A percentile compares a stretch with the other conserved stretches of the same genome.
phyloP scores from a whole-genome alignment of 306 rosid species.

The Vigna unguiculata region DNA sequence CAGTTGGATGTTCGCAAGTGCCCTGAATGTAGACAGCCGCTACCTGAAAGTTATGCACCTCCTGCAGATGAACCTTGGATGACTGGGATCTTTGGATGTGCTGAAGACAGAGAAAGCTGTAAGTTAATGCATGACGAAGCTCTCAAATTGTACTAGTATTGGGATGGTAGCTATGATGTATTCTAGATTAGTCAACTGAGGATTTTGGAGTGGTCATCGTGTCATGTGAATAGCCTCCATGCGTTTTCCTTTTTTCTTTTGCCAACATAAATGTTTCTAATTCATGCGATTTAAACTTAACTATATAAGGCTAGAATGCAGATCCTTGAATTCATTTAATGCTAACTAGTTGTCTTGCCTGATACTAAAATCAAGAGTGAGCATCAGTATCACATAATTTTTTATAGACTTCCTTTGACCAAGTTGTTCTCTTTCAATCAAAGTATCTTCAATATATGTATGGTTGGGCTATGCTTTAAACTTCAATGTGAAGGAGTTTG shows the following conservation, averaged over 20 bases:
- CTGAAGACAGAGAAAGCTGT: constrained; percentile 91
- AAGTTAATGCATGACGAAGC: constrained; percentile 54
- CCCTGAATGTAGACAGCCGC: constrained; percentile 85
- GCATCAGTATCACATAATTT: neutral
- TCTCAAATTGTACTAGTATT: constrained; percentile 24
- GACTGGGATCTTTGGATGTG: constrained; percentile 91
- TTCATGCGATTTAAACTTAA: constrained; percentile 4
- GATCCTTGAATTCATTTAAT: constrained; percentile 14
- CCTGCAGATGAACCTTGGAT: constrained; percentile 98
- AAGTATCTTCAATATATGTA: constrained; percentile 28
- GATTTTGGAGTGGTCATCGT: neutral
- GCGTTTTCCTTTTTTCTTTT: neutral
- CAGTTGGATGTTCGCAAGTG: constrained; percentile 86
- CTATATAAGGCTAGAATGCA: constrained; percentile 1
- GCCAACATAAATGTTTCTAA: neutral
- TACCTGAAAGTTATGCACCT: constrained; percentile 93
- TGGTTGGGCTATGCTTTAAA: neutral
- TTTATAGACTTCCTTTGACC: constrained; percentile 5
- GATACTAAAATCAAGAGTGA: neutral
- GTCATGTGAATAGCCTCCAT: constrained; percentile 28
- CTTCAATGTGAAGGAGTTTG: constrained; percentile 10
- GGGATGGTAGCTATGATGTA: constrained; percentile 5
- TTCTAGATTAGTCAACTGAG: constrained; percentile 13
- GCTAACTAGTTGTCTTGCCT: neutral
- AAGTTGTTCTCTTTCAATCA: constrained; percentile 16